phyloP scores from a whole-genome alignment of 495 filamentous ascomycete genomes.

The Oidiodendron maius region DNA sequence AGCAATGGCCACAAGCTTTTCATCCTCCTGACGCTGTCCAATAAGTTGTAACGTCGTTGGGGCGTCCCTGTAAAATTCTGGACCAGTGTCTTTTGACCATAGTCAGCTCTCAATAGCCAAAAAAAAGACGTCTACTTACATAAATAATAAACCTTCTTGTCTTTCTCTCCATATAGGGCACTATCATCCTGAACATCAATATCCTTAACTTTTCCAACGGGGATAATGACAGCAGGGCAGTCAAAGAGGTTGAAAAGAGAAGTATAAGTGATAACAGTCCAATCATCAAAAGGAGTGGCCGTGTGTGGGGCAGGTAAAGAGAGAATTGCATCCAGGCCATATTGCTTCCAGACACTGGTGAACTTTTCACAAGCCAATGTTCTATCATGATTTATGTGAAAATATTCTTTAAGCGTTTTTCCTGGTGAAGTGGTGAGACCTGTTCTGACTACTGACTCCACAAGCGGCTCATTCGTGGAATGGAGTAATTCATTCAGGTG shows the following conservation, averaged over 20 bases:
- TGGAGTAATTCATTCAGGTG: neutral
- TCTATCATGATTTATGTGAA: slow-evolving; percentile 6
- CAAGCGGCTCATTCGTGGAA: slow-evolving; percentile 5
- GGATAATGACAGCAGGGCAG: slow-evolving; percentile 16
- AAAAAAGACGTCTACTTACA: slow-evolving; percentile 4
- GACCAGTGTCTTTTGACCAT: slow-evolving; percentile 3
- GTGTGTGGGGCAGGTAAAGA: slow-evolving; percentile 30
- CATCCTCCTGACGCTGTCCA: slow-evolving; percentile 8
- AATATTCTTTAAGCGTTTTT: slow-evolving; percentile 3
- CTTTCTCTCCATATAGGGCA: slow-evolving; percentile 6
- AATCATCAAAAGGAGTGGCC: slow-evolving; percentile 24
- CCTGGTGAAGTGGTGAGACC: neutral
- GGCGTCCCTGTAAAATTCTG: slow-evolving; percentile 4
- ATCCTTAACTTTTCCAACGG: slow-evolving; percentile 7
- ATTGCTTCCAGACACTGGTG: slow-evolving; percentile 3
- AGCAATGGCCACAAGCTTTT: slow-evolving; percentile 1
- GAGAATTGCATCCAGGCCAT: slow-evolving; percentile 24
- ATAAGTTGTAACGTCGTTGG: slow-evolving; percentile 9
- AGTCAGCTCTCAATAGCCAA: neutral
- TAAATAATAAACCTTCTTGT: slow-evolving; percentile 7
- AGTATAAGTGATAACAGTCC: slow-evolving; percentile 27
- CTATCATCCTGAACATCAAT: slow-evolving; percentile 5
- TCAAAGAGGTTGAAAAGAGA: slow-evolving; percentile 26
- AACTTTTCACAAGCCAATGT: neutral
- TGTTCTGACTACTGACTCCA: neutral